Evolutionary conservation across 2,329 filamentous ascomycete genomes (phyloP), one percentile per base, ranked within the genome.

Genomic region (Nigrospora sphaerica): DNA sequence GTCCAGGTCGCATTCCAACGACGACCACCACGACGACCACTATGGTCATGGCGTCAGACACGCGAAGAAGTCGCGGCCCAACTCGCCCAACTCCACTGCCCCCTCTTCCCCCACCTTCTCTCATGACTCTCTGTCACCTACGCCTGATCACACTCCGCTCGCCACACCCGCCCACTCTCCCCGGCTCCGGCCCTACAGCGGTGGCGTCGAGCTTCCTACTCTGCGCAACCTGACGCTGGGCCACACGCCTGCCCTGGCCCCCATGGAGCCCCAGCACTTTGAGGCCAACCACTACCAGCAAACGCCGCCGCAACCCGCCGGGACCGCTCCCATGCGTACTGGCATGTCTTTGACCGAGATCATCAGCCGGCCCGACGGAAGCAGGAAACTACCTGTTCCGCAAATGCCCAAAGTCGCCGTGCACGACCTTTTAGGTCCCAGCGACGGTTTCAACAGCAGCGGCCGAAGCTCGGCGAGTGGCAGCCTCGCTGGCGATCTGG

Each of bases 121-220:
- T 2, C 90, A 96, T 69, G 90, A 95, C 67, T 96, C 92, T 12
- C 78, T 92, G 40, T 97, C 92, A 11, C 93, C 92, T 5, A 98
- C 92, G 2, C 93, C 92, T 12, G 92, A 97, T 61, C 91, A 96
- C 72, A 97, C 93, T n/a, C 92, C 92, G n/a, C 82, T 97, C 46
- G 92, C 91, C 28, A 98, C 92, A 6, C 92, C 92, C 5, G 92
- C 91, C 38, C 93, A 97, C 67, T 96, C 91, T 16, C 93, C 93
- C 44, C 88, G 93, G 38, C 76, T 98, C 55, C 80, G 91, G 50
- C 88, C 92, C 3, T 85, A 87, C 60, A 44, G 35, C 18, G 34
- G 14, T 11, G 34, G 34, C 34, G 77, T 92, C 57, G 91, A 96
- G 65, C 75, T 97, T 46, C 92, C 93, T 32, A 89, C 88, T 38